phyloP scores from a whole-genome alignment of 176 grass and related monocot genomes.

The Oryza nivara region DNA sequence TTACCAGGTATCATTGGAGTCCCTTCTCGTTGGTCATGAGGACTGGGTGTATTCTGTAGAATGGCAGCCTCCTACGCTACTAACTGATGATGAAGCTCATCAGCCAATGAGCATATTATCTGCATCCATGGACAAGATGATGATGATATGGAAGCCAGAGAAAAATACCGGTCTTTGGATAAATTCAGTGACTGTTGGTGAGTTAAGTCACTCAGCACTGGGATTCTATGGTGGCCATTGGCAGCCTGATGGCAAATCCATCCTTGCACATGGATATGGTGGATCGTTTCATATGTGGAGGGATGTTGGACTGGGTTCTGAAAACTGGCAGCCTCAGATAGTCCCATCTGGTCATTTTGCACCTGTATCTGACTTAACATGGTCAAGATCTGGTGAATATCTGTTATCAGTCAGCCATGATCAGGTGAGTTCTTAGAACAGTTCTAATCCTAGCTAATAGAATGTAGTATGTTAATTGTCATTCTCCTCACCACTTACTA shows the following conservation, averaged over 20 bases:
- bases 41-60: constrained; percentile 98
- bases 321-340: constrained; percentile 87
- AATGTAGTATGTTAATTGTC: background rate
- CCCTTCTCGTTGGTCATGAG: constrained; percentile 90
- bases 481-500: constrained; percentile 29
- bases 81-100: constrained; percentile 54
- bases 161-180: constrained; percentile 90
- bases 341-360: constrained; percentile 96
- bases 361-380: constrained; percentile 82
- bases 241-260: constrained; percentile 73
- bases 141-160: constrained; percentile 98
- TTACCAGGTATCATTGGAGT: constrained; percentile 85
- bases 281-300: constrained; percentile 96
- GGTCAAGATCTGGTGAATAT: constrained; percentile 79
- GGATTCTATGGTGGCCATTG: constrained; percentile 97
- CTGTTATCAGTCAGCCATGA: constrained; percentile 96
- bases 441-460: background rate
- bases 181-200: constrained; percentile 90
- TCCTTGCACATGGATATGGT: constrained; percentile 93
- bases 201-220: constrained; percentile 83
- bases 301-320: constrained; percentile 73
- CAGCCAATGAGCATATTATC: constrained; percentile 92
- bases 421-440: constrained; percentile 61
- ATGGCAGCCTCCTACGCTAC: constrained; percentile 75
- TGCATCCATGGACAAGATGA: constrained; percentile 98